Evolutionary conservation across 108 stramenopile species (phyloP), one percentile per base, ranked within the genome.

Genomic region (Aurantiochytrium sp.): DNA sequence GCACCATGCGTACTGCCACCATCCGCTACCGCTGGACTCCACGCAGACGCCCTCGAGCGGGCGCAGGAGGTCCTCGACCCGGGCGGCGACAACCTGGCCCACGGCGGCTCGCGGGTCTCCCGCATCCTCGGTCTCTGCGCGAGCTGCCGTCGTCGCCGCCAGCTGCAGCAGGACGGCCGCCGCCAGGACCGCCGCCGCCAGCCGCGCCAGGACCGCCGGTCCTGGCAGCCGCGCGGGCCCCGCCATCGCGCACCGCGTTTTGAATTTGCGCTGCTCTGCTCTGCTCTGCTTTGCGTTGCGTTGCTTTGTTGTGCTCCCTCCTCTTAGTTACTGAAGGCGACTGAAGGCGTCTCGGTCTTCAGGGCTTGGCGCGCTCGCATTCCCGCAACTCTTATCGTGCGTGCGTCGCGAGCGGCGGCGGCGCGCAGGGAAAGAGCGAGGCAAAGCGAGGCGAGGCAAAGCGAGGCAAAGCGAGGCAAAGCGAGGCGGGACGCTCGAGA

Each of bases 1-100:
- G 51, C 76, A 83, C 76, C 76, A 83, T 6, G 76, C 76, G 51
- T 83, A 83, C 49, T 53, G n/a, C 76, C 76, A 83, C 76, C 76
- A 83, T 12, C 49, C 76, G 64, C 64, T 69, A 23, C 64, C 64
- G 25, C 14, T 23, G 25, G 64, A 69, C 64, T 69, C 64, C 14
- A 69, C 64, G 64, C 64, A 69, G 35, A 23, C 64, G 35, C 35
- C 64, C 25, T 69, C 21, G 25, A 69, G 42, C 25, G 64, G 64
- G 10, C 21, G 21, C 10, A 69, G 64, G 8, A 69, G 64, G 25
- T 14, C 64, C 14, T 69, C 64, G 10, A 42, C 64, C 21, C 64
- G 64, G 35, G 25, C 35, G 14, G 42, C 64, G 25, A 69, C 64
- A 19, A 19, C n/a, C 59, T 19, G 21, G 21, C 21, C n/a, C 59